Conservation (phyloP, 352 stramenopile genomes). For the Globisporangium cylindrosporum region DNA sequence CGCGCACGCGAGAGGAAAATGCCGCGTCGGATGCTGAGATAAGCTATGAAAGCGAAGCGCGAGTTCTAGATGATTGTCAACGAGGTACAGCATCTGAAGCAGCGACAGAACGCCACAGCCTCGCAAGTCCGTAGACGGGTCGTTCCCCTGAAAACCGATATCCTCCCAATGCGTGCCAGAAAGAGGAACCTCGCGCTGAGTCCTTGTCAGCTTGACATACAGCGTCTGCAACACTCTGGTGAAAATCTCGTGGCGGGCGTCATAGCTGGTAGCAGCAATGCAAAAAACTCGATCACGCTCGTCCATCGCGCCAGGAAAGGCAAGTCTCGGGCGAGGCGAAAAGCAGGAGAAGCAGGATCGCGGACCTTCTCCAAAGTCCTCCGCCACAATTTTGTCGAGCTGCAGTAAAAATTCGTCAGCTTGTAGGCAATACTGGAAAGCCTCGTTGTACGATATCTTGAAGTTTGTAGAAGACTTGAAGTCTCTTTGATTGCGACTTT, state of each 20-base stretch:
- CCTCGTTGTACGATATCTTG: constrained; percentile 46
- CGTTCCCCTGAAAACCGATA: constrained; percentile 87
- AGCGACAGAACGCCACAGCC: constrained; percentile 83
- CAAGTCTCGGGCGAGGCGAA: constrained; percentile 39
- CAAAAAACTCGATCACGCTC: constrained; percentile 78
- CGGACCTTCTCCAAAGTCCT: constrained; percentile 34
- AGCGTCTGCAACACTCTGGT: constrained; percentile 63
- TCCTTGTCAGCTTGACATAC: constrained; percentile 46
- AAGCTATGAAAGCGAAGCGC: constrained; percentile 42
- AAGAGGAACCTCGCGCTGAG: constrained; percentile 34
- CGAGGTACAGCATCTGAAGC: constrained; percentile 79
- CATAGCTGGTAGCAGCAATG: constrained; percentile 51
- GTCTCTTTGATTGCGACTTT: neutral
- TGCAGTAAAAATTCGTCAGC: constrained; percentile 37
- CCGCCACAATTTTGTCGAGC: constrained; percentile 51
- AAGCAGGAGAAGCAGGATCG: constrained; percentile 64
- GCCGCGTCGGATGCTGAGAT: constrained; percentile 51
- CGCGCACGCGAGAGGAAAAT: constrained; percentile 73
- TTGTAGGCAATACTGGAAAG: constrained; percentile 38
- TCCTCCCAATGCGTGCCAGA: constrained; percentile 81
- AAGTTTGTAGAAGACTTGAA: constrained; percentile 5
- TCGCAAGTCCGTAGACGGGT: constrained; percentile 87
- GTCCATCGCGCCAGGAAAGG: constrained; percentile 49
- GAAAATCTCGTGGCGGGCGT: constrained; percentile 44
- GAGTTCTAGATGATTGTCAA: constrained; percentile 61